These are phyloP conservation scores for Suillus hirtellus DNA, from an alignment of 768 basidiomycete genomes.

Conservation along the genomic window DNA sequence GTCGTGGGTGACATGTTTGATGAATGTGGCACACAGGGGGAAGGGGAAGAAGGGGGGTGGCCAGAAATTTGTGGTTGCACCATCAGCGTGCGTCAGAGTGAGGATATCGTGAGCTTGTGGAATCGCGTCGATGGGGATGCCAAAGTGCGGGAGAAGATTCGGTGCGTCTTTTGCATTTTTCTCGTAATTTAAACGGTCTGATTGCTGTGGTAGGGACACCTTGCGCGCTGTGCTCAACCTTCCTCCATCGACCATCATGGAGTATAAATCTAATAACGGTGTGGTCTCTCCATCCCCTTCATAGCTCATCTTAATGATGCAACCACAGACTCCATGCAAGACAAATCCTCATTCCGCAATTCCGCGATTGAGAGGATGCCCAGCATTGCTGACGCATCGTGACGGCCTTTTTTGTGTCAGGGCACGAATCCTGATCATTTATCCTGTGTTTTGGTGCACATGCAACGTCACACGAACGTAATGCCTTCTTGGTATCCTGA, in stretches of 20 bases:
- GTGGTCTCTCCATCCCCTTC: conserved; percentile 16
- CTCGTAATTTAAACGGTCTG: not conserved
- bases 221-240: conserved; percentile 76
- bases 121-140: conserved; percentile 79
- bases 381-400: conserved; percentile 14
- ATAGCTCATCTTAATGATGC: not conserved
- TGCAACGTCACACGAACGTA: conserved; percentile 9
- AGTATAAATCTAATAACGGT: conserved; percentile 96
- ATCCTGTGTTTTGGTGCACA: conserved; percentile 4
- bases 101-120: conserved; percentile 95
- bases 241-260: conserved; percentile 78
- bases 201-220: conserved; percentile 59
- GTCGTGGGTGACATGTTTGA: conserved; percentile 91
- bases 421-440: not conserved
- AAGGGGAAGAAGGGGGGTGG: conserved; percentile 42
- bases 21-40: conserved; percentile 44
- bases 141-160: conserved; percentile 77
- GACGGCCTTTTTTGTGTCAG: not conserved
- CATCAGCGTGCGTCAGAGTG: conserved; percentile 88
- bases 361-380: conserved; percentile 52
- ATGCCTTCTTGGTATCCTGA: conserved; percentile 5
- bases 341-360: conserved; percentile 83
- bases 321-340: conserved; percentile 78
- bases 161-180: conserved; percentile 55
- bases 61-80: conserved; percentile 95